These are phyloP conservation scores for Xanthoceras sorbifolium DNA, from an alignment of 345 rosid species.

Conservation along the genomic window DNA sequence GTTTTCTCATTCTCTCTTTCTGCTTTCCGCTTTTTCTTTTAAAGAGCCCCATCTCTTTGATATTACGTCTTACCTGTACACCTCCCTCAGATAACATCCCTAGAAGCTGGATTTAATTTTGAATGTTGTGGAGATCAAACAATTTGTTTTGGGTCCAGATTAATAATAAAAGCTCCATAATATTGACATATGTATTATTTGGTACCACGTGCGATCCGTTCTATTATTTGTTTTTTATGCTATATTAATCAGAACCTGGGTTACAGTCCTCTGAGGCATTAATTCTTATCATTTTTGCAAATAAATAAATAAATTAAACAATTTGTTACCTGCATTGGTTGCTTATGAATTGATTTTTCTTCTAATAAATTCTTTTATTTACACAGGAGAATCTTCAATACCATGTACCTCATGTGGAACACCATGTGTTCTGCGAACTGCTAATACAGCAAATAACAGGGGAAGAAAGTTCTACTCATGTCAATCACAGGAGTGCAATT, in stretches of 20 bases:
- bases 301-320: background rate
- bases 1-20: background rate
- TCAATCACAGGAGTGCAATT: conserved; percentile 76
- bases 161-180: background rate
- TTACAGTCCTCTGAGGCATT: background rate
- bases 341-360: background rate
- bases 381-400: conserved; percentile 70
- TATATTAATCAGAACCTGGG: background rate
- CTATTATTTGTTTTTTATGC: background rate
- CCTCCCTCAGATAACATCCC: background rate
- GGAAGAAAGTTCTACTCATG: conserved; percentile 94
- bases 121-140: background rate
- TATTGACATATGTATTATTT: background rate
- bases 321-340: conserved; percentile 2
- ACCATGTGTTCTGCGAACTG: conserved; percentile 68
- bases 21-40: background rate
- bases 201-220: background rate
- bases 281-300: background rate
- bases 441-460: conserved; percentile 82
- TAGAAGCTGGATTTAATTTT: background rate
- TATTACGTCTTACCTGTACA: background rate
- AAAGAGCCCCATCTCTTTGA: background rate
- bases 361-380: background rate
- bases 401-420: conserved; percentile 73
- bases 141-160: background rate